A percentile compares a stretch with the other conserved stretches of the same genome.
Conservation (phyloP, 331 rosid genomes). For the Saraca asoca region DNA sequence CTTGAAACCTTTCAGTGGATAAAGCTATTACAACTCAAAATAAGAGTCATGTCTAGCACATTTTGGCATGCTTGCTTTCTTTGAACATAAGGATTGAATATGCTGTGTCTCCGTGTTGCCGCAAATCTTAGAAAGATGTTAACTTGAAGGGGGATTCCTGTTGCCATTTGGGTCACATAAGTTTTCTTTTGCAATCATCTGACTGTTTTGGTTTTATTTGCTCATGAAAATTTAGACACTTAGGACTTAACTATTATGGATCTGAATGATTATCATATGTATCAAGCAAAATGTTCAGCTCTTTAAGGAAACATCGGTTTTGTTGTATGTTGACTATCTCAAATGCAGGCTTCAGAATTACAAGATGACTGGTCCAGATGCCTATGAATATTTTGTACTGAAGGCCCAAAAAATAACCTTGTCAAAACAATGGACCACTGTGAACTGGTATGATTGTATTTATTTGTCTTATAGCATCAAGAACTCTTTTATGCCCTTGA, state of each 20-base stretch:
- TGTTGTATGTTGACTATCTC: conserved; percentile 16
- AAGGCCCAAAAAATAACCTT: conserved; percentile 86
- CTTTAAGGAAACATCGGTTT: neutral
- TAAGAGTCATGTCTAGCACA: neutral
- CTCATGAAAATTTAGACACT: neutral
- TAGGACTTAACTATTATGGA: conserved; percentile 16
- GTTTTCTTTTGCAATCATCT: conserved; percentile 2
- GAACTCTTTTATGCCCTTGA: conserved; percentile 8
- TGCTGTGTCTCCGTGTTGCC: neutral
- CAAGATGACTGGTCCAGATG: conserved; percentile 70
- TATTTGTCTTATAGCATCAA: neutral
- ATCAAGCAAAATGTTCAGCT: conserved; percentile 21
- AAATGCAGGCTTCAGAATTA: conserved; percentile 66
- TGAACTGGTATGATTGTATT: conserved; percentile 68
- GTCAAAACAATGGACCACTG: conserved; percentile 79
- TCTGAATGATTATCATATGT: conserved; percentile 24
- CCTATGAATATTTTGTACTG: conserved; percentile 82
- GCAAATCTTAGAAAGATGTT: neutral
- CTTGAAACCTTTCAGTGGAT: conserved; percentile 12
- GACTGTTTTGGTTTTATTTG: conserved; percentile 10
- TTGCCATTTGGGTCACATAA: conserved; percentile 1
- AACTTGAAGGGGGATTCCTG: neutral
- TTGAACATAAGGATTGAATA: neutral
- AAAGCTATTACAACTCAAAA: conserved; percentile 24
- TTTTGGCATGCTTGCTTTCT: neutral